Evolutionary conservation across 176 grass and related monocot species (phyloP), one percentile per base, ranked within the genome.

Genomic region (Oryza coarctata): DNA sequence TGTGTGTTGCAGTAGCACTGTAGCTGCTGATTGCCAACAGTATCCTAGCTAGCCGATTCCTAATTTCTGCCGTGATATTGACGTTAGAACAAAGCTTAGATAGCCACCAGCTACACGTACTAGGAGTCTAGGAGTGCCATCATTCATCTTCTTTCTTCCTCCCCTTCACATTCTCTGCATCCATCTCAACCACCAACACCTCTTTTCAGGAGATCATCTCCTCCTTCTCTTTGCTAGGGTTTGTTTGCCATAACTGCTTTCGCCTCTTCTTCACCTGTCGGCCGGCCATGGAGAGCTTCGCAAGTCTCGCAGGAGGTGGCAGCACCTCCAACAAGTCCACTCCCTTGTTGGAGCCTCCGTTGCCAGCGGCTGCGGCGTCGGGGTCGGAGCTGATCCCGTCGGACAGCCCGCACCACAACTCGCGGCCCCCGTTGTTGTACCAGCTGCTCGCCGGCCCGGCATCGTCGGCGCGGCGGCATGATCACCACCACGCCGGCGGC

Each of bases 31-130:
- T 38, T 71, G 55, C 69, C 79, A 80, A 22, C 70, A 81, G 62
- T 40, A 3, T 11, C 26, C 41, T 41, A 34, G 6, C 55, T 81
- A 71, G 80, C 87, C 83, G 82, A 75, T 30, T 79, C 76, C 93
- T 58, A 52, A 55, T 9, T 60, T 60, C 83, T 82, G 65, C 84
- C 86, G 79, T 91, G 95, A 98, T 89, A 87, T 93, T 98, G 92
- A 94, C 86, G 76, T 88, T 26, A 83, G 88, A 95, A 98, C 87
- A 82, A 95, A 93, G 92, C 91, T 75, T 82, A 52, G 50, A 22
- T 55, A 7, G 74, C 82, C 88, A 94, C 92, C 88, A 85, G 90
- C 84, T 85, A 71, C 55, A 57, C 75, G 57, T 74, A 36, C 79
- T 55, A 39, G 38, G 9, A 39, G 38, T 39, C 8, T 39, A 39